These are phyloP conservation scores for Zizania palustris DNA, from an alignment of 202 grass and related monocot genomes.

Conservation along the genomic window DNA sequence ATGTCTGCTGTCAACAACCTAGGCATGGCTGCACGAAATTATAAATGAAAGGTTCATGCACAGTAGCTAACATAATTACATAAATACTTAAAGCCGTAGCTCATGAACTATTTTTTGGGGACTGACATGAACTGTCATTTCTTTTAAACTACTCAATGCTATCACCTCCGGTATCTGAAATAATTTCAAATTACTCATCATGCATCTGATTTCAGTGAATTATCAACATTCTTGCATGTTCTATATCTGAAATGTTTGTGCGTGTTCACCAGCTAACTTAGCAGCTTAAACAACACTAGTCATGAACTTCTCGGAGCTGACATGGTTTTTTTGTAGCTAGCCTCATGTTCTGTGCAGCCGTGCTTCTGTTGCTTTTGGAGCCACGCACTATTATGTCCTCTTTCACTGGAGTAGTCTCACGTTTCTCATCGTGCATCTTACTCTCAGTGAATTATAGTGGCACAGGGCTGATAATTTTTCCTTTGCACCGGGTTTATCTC, in stretches of 20 bases:
- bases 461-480: constrained; percentile 6
- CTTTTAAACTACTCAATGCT: too few species aligned
- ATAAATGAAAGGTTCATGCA: constrained; percentile 16
- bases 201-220: too few species aligned
- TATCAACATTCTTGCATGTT: too few species aligned
- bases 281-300: background rate
- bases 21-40: background rate
- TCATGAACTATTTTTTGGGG: background rate
- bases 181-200: too few species aligned
- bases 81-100: background rate
- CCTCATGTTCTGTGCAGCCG: background rate
- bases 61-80: constrained; percentile 2
- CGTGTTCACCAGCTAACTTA: background rate
- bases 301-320: background rate
- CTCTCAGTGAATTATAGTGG: constrained; percentile 5
- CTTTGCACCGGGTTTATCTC: background rate
- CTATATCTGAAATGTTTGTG: too few species aligned
- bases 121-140: background rate
- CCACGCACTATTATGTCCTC: background rate
- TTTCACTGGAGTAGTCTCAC: background rate
- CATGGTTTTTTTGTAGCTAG: background rate
- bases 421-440: background rate
- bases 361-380: constrained; percentile 19
- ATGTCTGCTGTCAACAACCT: background rate
- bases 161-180: too few species aligned